Evolutionary conservation across 2,329 filamentous ascomycete genomes (phyloP).

Genomic region (Nigrospora sphaerica): DNA sequence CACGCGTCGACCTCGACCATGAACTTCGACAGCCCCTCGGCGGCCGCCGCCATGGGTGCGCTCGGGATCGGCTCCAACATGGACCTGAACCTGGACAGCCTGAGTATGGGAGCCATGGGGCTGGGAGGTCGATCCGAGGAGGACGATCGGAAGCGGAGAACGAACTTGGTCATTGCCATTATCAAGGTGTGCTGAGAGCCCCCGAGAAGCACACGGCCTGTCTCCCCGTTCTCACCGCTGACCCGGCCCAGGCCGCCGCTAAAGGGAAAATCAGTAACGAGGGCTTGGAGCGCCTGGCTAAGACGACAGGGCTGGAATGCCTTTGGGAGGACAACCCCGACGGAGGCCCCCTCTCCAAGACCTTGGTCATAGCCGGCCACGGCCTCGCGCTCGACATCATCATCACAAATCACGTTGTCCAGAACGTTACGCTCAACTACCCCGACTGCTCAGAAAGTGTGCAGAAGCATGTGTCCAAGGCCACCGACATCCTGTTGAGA

Average conservation of each 20-base stretch:
- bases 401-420: constrained; percentile 54
- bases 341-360: constrained; percentile 41
- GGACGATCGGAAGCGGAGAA: constrained; percentile 47
- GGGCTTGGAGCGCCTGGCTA: constrained; percentile 64
- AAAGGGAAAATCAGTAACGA: constrained; percentile 66
- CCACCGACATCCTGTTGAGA: constrained; percentile 56
- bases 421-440: constrained; percentile 56
- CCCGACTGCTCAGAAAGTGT: constrained; percentile 52
- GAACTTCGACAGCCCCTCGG: constrained; percentile 59
- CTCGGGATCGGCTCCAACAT: constrained; percentile 41
- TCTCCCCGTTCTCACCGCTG: constrained; percentile 8
- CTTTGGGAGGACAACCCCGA: constrained; percentile 49
- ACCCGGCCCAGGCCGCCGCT: constrained; percentile 21
- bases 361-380: constrained; percentile 55
- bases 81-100: constrained; percentile 45
- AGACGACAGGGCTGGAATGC: constrained; percentile 58
- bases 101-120: constrained; percentile 40
- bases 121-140: constrained; percentile 35
- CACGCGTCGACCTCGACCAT: constrained; percentile 22
- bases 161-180: constrained; percentile 43
- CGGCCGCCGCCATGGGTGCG: constrained; percentile 53
- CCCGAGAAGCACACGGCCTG: constrained; percentile 26
- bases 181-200: constrained; percentile 36
- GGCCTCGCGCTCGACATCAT: constrained; percentile 55
- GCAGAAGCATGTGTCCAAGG: constrained; percentile 52